A percentile compares a stretch with the other conserved stretches of the same genome.
phyloP scores from a whole-genome alignment of 78 protist species.

The Planoprotostelium fungivorum region DNA sequence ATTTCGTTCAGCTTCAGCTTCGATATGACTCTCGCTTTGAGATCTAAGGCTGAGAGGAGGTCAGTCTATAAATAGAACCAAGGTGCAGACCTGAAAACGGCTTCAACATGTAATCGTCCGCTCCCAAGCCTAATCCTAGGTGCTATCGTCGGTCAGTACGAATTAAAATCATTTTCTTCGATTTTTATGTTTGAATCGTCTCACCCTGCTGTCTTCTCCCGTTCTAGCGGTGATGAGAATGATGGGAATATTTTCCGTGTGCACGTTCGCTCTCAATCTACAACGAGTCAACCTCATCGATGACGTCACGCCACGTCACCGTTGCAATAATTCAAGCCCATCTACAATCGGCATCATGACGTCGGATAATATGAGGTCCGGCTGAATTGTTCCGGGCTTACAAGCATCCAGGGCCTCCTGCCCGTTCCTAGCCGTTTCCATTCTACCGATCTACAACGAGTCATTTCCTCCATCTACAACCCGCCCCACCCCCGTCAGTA shows the following conservation, averaged over 20 bases:
- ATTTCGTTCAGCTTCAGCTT: neutral
- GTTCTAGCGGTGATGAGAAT: neutral
- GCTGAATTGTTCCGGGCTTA: neutral
- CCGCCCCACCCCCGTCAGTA: neutral
- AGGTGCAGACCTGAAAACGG: neutral
- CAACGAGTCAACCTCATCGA: neutral
- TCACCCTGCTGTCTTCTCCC: neutral
- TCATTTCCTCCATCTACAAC: neutral
- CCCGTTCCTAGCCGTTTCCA: neutral
- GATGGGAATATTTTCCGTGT: neutral
- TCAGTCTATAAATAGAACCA: neutral
- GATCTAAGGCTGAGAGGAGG: neutral
- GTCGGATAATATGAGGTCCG: neutral
- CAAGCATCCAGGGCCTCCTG: neutral
- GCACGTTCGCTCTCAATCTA: neutral
- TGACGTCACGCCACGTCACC: neutral
- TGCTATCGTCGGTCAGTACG: neutral
- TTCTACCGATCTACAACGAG: neutral
- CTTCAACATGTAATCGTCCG: neutral
- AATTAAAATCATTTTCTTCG: too few species aligned
- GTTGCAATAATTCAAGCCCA: neutral
- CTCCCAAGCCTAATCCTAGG: neutral
- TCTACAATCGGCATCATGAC: neutral
- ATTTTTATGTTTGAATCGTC: neutral
- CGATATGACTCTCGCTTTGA: neutral